These are phyloP conservation scores for Kazachstania psychrophila DNA, from an alignment of 805 yeast genomes.

Conservation along the genomic window DNA sequence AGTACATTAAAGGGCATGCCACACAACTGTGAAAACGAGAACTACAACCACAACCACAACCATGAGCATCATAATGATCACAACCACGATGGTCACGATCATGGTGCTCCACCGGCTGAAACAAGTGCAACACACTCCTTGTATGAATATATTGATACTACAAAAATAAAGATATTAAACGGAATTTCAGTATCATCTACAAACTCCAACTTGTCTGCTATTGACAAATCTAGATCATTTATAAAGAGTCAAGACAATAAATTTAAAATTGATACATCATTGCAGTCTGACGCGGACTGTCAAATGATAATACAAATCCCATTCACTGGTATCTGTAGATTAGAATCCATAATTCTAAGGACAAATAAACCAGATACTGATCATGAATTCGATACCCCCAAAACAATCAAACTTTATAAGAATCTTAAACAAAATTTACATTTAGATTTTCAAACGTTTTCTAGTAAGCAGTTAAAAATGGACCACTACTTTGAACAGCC, in stretches of 20 bases:
- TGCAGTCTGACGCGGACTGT: slow-evolving; percentile 69
- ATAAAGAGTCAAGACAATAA: slow-evolving; percentile 46
- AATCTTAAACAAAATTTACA: slow-evolving; percentile 39
- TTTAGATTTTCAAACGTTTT: slow-evolving; percentile 62
- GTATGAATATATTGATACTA: slow-evolving; percentile 47
- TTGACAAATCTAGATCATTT: slow-evolving; percentile 33
- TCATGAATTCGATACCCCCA: slow-evolving; percentile 53
- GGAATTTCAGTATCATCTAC: slow-evolving; percentile 33
- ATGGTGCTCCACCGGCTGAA: slow-evolving; percentile 56
- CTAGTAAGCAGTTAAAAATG: slow-evolving; percentile 34
- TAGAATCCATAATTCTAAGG: slow-evolving; percentile 65
- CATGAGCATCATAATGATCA: slow-evolving; percentile 31
- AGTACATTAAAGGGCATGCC: too few species aligned
- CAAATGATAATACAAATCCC: slow-evolving; percentile 74
- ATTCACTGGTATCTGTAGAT: slow-evolving; percentile 63
- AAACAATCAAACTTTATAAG: slow-evolving; percentile 59
- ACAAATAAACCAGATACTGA: slow-evolving; percentile 32
- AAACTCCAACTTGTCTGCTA: slow-evolving; percentile 11
- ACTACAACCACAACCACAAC: slow-evolving; percentile 27
- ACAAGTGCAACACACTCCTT: slow-evolving; percentile 66
- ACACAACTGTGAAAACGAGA: slow-evolving; percentile 27
- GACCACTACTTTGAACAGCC: slow-evolving; percentile 56
- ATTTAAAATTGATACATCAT: slow-evolving; percentile 37
- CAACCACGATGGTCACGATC: slow-evolving; percentile 35
- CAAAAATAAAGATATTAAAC: slow-evolving; percentile 56